Percentiles rank a stretch among this genome's conserved stretches.
Conservation (phyloP, 2,329 filamentous ascomycete genomes). For the Chaetomiaceae sp. region DNA sequence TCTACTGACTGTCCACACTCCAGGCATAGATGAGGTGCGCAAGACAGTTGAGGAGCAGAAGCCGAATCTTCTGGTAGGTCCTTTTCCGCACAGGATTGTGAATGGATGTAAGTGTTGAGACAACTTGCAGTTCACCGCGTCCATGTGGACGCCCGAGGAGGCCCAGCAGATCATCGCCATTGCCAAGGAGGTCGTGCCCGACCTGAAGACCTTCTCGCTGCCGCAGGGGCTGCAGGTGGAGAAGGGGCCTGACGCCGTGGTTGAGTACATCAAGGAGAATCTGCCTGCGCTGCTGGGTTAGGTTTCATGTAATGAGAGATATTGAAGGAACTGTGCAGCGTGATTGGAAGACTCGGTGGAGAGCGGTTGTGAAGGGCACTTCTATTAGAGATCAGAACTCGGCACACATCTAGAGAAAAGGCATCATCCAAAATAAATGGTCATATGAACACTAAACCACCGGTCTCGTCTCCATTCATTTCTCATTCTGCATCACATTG, state of each 20-base stretch:
- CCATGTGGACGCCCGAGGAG: slow-evolving; percentile 43
- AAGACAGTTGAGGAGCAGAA: slow-evolving; percentile 47
- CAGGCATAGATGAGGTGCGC: slow-evolving; percentile 53
- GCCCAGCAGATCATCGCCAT: slow-evolving; percentile 40
- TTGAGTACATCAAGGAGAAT: slow-evolving; percentile 44
- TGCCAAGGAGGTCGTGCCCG: slow-evolving; percentile 40
- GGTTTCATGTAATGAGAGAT: not conserved
- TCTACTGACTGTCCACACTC: not conserved
- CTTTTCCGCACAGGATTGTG: not conserved
- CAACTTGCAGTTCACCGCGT: slow-evolving; percentile 27
- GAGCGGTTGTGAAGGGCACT: not conserved
- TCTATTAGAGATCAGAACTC: not conserved
- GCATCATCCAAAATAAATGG: not conserved
- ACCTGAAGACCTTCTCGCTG: slow-evolving; percentile 46
- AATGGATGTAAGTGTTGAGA: not conserved
- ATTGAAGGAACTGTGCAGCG: not conserved
- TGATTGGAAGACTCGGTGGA: not conserved
- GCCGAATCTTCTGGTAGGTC: slow-evolving; percentile 51
- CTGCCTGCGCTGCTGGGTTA: slow-evolving; percentile 30
- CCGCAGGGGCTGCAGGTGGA: slow-evolving; percentile 49
- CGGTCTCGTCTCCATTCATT: slow-evolving; percentile 20
- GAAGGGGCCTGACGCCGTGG: slow-evolving; percentile 47
- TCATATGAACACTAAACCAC: not conserved
- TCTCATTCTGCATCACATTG: slow-evolving; percentile 37
- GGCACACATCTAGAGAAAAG: not conserved